These are phyloP conservation scores for Huntiella savannae DNA, from an alignment of 2,329 filamentous ascomycete genomes.

Conservation along the genomic window DNA sequence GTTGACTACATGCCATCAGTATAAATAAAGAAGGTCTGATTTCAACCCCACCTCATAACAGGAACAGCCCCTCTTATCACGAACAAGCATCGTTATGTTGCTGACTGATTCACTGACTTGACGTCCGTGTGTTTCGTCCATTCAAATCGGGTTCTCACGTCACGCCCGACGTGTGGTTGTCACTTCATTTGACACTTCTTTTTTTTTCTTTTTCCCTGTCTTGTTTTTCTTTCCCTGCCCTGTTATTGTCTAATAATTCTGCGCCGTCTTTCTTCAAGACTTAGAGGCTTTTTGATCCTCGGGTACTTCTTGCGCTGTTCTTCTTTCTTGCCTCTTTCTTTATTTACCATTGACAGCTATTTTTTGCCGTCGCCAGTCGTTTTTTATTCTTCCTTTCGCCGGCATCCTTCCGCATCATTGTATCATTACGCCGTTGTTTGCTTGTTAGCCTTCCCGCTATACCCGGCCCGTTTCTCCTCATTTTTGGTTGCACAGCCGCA, in stretches of 20 bases:
- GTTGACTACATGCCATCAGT: too few relatives aligned
- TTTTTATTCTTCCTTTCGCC: too few relatives aligned
- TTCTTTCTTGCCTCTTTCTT: conserved; percentile 2
- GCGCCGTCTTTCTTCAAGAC: not conserved
- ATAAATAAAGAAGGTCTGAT: too few relatives aligned
- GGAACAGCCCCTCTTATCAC: too few relatives aligned
- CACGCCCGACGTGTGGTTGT: not conserved
- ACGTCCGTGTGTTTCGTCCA: not conserved
- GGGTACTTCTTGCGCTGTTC: not conserved
- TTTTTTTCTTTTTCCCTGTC: not conserved
- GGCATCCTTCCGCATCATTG: too few relatives aligned
- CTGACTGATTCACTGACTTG: not conserved
- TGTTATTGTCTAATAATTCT: not conserved
- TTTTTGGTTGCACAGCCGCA: too few relatives aligned
- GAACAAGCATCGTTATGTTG: too few relatives aligned
- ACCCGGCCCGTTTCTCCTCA: too few relatives aligned
- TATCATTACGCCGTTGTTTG: too few relatives aligned
- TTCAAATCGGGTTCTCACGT: not conserved
- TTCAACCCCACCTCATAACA: too few relatives aligned
- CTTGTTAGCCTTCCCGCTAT: too few relatives aligned
- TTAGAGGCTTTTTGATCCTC: not conserved
- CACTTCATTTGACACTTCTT: not conserved
- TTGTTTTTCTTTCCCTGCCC: not conserved
- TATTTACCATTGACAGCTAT: not conserved
- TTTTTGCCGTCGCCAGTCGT: too few relatives aligned